phyloP scores from a whole-genome alignment of 2,329 filamentous ascomycete genomes.

The Colletotrichum caudatum region DNA sequence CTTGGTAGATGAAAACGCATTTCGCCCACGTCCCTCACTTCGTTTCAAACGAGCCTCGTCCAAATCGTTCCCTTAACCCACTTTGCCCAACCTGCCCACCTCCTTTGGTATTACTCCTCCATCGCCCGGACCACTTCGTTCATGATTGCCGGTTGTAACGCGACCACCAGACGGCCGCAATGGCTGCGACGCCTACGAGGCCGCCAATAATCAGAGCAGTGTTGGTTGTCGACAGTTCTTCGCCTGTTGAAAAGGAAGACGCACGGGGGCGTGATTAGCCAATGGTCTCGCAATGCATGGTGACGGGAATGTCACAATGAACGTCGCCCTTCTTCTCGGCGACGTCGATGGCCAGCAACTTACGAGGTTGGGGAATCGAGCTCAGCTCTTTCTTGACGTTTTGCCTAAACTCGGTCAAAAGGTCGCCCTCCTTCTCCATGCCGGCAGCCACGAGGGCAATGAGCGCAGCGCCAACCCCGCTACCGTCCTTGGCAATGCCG shows the following conservation, averaged over 20 bases:
- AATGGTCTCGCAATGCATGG: background rate
- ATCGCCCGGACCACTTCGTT: background rate
- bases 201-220: conserved; percentile 51
- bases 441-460: conserved; percentile 90
- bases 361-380: conserved; percentile 50
- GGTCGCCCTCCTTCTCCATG: conserved; percentile 66
- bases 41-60: background rate
- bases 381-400: conserved; percentile 54
- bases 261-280: conserved; percentile 44
- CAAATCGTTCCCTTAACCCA: background rate
- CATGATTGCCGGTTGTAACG: conserved; percentile 30
- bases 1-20: background rate
- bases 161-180: conserved; percentile 44
- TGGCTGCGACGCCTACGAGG: conserved; percentile 52
- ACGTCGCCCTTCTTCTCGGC: conserved; percentile 38
- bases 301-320: conserved; percentile 40
- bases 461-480: conserved; percentile 92
- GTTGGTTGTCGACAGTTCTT: conserved; percentile 49
- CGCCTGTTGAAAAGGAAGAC: conserved; percentile 43
- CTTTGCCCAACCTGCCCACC: background rate
- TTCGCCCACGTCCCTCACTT: background rate
- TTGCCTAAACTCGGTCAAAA: conserved; percentile 56
- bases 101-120: conserved; percentile 3
- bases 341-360: conserved; percentile 35
- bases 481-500: conserved; percentile 96